A percentile compares a stretch with the other conserved stretches of the same genome.
These are phyloP conservation scores for Artemisia tridentata DNA, from an alignment of 129 eudicot species.

Conservation along the genomic window DNA sequence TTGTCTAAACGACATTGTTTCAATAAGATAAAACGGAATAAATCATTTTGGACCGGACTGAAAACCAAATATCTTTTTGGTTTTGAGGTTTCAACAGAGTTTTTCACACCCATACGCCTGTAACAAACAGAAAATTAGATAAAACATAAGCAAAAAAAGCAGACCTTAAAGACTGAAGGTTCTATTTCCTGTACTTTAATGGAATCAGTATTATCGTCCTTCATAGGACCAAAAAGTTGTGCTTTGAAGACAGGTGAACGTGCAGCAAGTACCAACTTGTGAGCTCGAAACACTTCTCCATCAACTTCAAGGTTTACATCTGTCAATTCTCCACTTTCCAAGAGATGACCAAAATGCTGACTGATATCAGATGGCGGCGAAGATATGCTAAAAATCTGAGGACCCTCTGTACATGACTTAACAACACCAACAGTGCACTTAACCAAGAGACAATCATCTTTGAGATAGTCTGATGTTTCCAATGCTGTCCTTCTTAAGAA, in stretches of 20 bases:
- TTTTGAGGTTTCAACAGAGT: too few relatives aligned
- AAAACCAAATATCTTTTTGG: too few relatives aligned
- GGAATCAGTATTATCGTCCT: slow-evolving; percentile 35
- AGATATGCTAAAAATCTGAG: slow-evolving; percentile 41
- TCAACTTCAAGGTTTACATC: slow-evolving; percentile 58
- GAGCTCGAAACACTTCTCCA: slow-evolving; percentile 53
- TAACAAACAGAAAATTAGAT: neutral
- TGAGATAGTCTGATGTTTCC: slow-evolving; percentile 65
- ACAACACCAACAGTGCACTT: slow-evolving; percentile 66
- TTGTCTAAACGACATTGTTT: too few relatives aligned
- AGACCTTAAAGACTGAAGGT: slow-evolving; percentile 60
- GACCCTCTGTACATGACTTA: slow-evolving; percentile 52
- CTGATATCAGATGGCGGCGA: slow-evolving; percentile 58
- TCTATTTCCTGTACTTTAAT: slow-evolving; percentile 47
- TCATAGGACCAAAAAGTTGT: slow-evolving; percentile 69
- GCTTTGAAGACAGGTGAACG: slow-evolving; percentile 69
- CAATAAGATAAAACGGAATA: too few relatives aligned
- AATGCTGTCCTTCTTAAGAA: slow-evolving; percentile 50
- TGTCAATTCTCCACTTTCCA: slow-evolving; percentile 49
- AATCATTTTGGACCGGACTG: too few relatives aligned
- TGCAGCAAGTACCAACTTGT: slow-evolving; percentile 66
- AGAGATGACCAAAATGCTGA: slow-evolving; percentile 53
- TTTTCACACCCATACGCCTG: too few relatives aligned
- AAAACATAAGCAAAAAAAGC: neutral
- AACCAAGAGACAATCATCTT: slow-evolving; percentile 58